Percentiles rank a stretch among this genome's conserved stretches.
These are phyloP conservation scores for Citrus sp. DNA, from an alignment of 345 rosid genomes.

Conservation along the genomic window DNA sequence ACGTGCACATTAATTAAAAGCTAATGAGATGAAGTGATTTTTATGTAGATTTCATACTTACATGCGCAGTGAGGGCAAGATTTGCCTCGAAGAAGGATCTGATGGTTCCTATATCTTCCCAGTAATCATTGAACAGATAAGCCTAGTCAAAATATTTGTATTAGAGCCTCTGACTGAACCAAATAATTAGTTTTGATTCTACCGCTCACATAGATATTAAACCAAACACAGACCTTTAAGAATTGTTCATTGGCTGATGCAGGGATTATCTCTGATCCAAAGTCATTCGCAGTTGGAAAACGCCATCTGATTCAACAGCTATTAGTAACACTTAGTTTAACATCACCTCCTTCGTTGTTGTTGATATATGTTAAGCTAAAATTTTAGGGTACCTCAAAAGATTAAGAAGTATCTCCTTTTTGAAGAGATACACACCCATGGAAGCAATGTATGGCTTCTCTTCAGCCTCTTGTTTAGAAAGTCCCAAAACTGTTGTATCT, in stretches of 20 bases:
- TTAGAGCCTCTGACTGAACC: neutral
- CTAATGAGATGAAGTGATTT: neutral
- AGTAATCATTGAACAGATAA: constrained; percentile 86
- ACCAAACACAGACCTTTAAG: constrained; percentile 46
- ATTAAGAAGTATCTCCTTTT: constrained; percentile 88
- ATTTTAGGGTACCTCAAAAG: constrained; percentile 64
- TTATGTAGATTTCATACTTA: constrained; percentile 27
- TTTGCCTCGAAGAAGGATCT: constrained; percentile 94
- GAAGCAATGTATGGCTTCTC: constrained; percentile 96
- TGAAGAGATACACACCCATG: constrained; percentile 96
- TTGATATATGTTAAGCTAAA: neutral
- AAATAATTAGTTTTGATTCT: neutral
- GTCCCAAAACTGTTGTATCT: constrained; percentile 84
- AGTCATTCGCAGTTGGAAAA: constrained; percentile 96
- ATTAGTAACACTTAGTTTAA: neutral
- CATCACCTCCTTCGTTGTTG: neutral
- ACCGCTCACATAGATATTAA: neutral
- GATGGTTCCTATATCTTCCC: constrained; percentile 99
- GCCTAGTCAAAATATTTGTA: constrained; percentile 54
- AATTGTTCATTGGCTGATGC: constrained; percentile 80
- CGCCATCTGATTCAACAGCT: constrained; percentile 69
- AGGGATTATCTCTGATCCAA: constrained; percentile 93
- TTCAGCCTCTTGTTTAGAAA: constrained; percentile 66
- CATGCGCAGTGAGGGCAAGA: constrained; percentile 92
- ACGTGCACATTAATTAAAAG: neutral